phyloP scores from a whole-genome alignment of 441 rosid genomes.

The Populus trichocarpa region DNA sequence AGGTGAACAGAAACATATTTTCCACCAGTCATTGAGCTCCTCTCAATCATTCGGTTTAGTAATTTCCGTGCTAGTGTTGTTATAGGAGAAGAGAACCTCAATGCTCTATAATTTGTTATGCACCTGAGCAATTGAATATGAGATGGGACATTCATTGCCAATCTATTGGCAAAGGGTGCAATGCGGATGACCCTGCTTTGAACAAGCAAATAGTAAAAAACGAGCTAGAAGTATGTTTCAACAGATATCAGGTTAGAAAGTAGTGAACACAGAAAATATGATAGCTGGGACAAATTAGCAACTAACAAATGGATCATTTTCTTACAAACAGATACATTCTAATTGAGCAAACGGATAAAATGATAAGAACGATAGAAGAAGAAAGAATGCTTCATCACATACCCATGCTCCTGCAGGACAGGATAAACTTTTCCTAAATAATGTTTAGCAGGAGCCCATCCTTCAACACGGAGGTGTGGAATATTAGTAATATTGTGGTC shows the following conservation, averaged over 20 bases:
- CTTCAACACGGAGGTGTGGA: conserved; percentile 58
- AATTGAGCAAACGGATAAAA: neutral
- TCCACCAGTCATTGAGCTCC: conserved; percentile 67
- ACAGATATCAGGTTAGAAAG: neutral
- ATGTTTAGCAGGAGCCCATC: conserved; percentile 75
- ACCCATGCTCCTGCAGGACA: conserved; percentile 68
- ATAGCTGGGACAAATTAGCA: neutral
- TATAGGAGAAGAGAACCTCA: conserved; percentile 68
- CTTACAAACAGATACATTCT: neutral
- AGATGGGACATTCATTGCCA: conserved; percentile 86
- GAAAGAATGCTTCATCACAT: conserved; percentile 10
- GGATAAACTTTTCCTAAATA: conserved; percentile 68
- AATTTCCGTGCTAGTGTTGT: conserved; percentile 59
- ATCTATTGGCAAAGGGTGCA: conserved; percentile 88
- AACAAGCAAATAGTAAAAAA: conserved; percentile 17
- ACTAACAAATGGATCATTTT: neutral
- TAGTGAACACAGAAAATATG: neutral
- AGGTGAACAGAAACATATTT: conserved; percentile 85
- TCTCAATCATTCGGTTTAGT: conserved; percentile 63
- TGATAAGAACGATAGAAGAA: neutral
- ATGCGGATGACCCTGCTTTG: conserved; percentile 73
- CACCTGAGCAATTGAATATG: conserved; percentile 83
- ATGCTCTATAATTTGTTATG: conserved; percentile 78
- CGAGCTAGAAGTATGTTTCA: neutral
- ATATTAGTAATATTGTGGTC: conserved; percentile 56